Evolutionary conservation across 768 basidiomycete genomes (phyloP).

Genomic region (Pleurotus platypus): DNA sequence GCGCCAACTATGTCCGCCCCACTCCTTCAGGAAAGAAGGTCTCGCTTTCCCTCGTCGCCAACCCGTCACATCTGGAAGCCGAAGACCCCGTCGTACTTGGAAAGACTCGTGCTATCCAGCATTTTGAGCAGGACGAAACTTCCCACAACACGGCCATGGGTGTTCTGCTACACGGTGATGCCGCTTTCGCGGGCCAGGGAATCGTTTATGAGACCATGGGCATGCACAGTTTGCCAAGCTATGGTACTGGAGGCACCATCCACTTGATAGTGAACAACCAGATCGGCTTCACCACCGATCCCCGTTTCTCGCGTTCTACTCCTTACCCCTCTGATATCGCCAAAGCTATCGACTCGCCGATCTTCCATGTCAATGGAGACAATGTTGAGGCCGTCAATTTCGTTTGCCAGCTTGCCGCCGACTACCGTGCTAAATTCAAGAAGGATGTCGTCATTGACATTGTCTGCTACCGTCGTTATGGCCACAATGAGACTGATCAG

Average conservation of each 20-base stretch:
- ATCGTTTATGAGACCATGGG: conserved; percentile 99
- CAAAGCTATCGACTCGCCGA: conserved; percentile 96
- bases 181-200: conserved; percentile 97
- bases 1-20: conserved; percentile 97
- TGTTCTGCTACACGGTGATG: conserved; percentile 95
- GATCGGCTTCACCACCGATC: conserved; percentile 98
- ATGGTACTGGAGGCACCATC: conserved; percentile 97
- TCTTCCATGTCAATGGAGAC: conserved; percentile 99
- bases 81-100: conserved; percentile 98
- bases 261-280: conserved; percentile 99
- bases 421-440: conserved; percentile 97
- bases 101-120: conserved; percentile 96
- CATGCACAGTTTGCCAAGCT: conserved; percentile 90
- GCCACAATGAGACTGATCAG: conserved; percentile 99
- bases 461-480: conserved; percentile 97
- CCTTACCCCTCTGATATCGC: conserved; percentile 98
- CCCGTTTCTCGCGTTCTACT: conserved; percentile 94
- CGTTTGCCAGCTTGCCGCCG: conserved; percentile 96
- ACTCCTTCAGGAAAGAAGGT: conserved; percentile 99
- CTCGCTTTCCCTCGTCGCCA: conserved; percentile 94
- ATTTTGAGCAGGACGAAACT: conserved; percentile 85
- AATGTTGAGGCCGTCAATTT: conserved; percentile 98
- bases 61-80: conserved; percentile 97
- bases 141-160: conserved; percentile 87
- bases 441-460: conserved; percentile 98